Evolutionary conservation across 2,329 filamentous ascomycete species (phyloP).

Genomic region (Coleophoma crateriformis): DNA sequence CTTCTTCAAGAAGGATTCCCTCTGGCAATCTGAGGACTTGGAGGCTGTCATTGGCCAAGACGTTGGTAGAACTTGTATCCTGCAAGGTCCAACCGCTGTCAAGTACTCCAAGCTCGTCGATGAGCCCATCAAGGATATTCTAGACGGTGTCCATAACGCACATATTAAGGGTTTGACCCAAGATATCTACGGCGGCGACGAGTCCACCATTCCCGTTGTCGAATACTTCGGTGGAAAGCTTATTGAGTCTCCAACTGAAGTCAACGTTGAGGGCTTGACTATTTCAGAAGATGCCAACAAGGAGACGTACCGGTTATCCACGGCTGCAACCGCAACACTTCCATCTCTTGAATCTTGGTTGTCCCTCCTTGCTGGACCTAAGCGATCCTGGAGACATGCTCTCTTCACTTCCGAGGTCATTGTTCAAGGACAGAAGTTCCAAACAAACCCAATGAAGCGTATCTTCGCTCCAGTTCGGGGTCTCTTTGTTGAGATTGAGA

Average conservation of each 20-base stretch:
- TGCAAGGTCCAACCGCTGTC: slow-evolving; percentile 89
- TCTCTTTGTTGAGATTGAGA: slow-evolving; percentile 79
- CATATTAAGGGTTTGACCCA: slow-evolving; percentile 77
- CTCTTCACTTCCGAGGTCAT: slow-evolving; percentile 91
- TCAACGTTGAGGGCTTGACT: slow-evolving; percentile 80
- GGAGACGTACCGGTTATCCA: slow-evolving; percentile 77
- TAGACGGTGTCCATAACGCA: slow-evolving; percentile 82
- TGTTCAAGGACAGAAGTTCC: slow-evolving; percentile 92
- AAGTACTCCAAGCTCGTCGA: slow-evolving; percentile 87
- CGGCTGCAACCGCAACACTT: slow-evolving; percentile 65
- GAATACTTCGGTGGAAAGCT: slow-evolving; percentile 96
- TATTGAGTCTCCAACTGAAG: slow-evolving; percentile 63
- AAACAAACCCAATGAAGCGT: slow-evolving; percentile 90
- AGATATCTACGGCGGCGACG: slow-evolving; percentile 75
- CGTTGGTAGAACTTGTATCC: slow-evolving; percentile 90
- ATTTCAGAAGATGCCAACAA: slow-evolving; percentile 75
- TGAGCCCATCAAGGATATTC: slow-evolving; percentile 90
- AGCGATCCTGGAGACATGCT: slow-evolving; percentile 89
- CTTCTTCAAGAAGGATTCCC: slow-evolving; percentile 99
- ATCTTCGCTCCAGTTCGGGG: slow-evolving; percentile 84
- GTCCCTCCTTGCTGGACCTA: slow-evolving; percentile 76
- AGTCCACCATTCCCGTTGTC: slow-evolving; percentile 70
- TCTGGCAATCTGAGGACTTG: slow-evolving; percentile 98
- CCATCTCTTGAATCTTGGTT: slow-evolving; percentile 83
- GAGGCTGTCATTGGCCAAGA: slow-evolving; percentile 95